Evolutionary conservation across 345 rosid species (phyloP), one percentile per base, ranked within the genome.

Genomic region (Hibiscus tridactylites): DNA sequence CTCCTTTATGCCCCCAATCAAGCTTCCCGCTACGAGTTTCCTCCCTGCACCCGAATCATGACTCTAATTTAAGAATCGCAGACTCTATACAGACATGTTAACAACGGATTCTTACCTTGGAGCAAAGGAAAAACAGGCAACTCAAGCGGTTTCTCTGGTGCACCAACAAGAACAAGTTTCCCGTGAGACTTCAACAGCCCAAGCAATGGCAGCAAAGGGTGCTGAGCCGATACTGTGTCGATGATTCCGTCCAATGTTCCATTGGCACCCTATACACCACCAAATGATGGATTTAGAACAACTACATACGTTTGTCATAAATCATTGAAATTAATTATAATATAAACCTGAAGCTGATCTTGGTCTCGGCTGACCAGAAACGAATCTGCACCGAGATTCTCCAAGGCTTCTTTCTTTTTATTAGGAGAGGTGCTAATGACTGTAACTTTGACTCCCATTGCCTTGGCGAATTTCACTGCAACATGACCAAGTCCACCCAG

Each of bases 401-500:
- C 65, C 54, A 79, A 35, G 17, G 89, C 87, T 61, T 86, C 89
- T 2, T 59, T 46, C 76, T 77, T 80, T 76, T 86, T 86, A 39
- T 7, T 61, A 15, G 83, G 80, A 1, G 89, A 86, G 7, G 89
- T 83, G 47, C 87, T 86, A 17, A 86, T 83, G 0, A 83, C 78
- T 0, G 87, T 83, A 15, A 86, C 87, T 69, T 81, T 82, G 3
- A 62, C 72, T 1, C 85, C 87, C 67, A 83, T 62, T 1, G 85
- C 89, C 75, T 86, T 86, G 5, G 87, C 83, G 33, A 86, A 86
- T 71, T 83, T 86, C 1, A 83, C 83, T 0, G 84, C 87, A 42
- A 83, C 74, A 28, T 86, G 89, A 24, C 89, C 87, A 0, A 83
- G 75, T 6, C 89, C 89, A 42, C 87, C 89, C 1, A 86, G 74